These are phyloP conservation scores for Parmelia sp. DNA, from an alignment of 495 filamentous ascomycete genomes.

Conservation along the genomic window DNA sequence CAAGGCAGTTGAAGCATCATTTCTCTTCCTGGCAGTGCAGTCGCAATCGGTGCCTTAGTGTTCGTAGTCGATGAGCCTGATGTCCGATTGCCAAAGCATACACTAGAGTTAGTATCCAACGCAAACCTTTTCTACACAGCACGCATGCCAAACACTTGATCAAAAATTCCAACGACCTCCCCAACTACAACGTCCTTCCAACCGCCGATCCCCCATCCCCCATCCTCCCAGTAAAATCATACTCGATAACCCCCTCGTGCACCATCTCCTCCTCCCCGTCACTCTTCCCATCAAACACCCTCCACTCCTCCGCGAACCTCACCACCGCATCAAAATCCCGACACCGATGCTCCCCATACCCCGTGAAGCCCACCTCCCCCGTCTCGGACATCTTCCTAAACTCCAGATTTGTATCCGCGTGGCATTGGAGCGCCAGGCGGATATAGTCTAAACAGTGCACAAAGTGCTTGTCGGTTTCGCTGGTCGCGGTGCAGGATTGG, in stretches of 20 bases:
- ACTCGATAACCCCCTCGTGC: neutral
- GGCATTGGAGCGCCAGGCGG: slow-evolving; percentile 29
- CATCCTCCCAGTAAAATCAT: slow-evolving; percentile 2
- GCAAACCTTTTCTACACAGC: too few relatives aligned
- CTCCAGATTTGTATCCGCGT: slow-evolving; percentile 25
- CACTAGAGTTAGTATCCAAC: too few relatives aligned
- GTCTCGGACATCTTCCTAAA: neutral
- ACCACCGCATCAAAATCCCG: neutral
- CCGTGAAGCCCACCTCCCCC: neutral
- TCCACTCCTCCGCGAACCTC: slow-evolving; percentile 6
- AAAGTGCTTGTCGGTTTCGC: slow-evolving; percentile 3
- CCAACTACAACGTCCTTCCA: too few relatives aligned
- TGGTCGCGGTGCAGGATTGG: neutral
- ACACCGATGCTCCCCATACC: slow-evolving; percentile 5
- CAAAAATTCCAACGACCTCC: too few relatives aligned
- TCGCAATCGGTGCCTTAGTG: too few relatives aligned
- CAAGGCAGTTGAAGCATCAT: too few relatives aligned
- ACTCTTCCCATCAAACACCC: slow-evolving; percentile 11
- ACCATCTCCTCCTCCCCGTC: neutral
- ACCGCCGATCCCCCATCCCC: neutral
- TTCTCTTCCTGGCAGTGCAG: too few relatives aligned
- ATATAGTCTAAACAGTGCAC: slow-evolving; percentile 31
- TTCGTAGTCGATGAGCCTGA: too few relatives aligned
- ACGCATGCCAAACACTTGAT: too few relatives aligned
- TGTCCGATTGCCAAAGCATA: too few relatives aligned